Conservation (phyloP, 192 early-diverging fungal species). For the Phlyctochytrium arcticum region DNA sequence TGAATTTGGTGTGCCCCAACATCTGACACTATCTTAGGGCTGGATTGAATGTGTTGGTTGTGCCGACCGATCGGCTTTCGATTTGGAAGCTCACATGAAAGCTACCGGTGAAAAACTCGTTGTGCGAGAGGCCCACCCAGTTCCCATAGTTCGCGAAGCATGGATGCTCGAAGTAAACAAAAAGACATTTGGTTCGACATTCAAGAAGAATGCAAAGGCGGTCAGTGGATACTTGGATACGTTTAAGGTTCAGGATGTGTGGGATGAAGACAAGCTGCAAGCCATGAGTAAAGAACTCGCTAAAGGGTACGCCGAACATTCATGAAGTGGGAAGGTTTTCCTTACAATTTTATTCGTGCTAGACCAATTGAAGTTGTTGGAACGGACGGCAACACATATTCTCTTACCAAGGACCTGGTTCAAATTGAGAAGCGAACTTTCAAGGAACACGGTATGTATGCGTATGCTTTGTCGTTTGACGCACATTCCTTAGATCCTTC, state of each 20-base stretch:
- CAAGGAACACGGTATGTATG: conserved; percentile 47
- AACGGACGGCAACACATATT: conserved; percentile 62
- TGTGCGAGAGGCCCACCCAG: conserved; percentile 82
- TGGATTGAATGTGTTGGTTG: conserved; percentile 99
- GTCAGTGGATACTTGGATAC: conserved; percentile 76
- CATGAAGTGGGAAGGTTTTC: not conserved
- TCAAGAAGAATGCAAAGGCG: conserved; percentile 86
- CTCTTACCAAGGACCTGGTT: conserved; percentile 55
- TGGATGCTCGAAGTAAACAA: conserved; percentile 86
- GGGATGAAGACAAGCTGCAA: conserved; percentile 52
- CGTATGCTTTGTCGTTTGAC: not conserved
- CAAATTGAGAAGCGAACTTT: conserved; percentile 37
- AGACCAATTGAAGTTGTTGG: conserved; percentile 48
- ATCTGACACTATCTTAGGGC: conserved; percentile 51
- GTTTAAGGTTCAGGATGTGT: conserved; percentile 34
- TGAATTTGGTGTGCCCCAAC: not conserved
- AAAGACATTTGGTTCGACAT: conserved; percentile 83
- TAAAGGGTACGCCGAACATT: conserved; percentile 18
- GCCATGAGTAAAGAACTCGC: conserved; percentile 47
- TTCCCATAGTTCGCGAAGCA: conserved; percentile 73
- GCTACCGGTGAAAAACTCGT: conserved; percentile 89
- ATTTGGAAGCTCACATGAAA: conserved; percentile 86
- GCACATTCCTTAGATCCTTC: conserved; percentile 62
- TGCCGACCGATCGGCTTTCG: conserved; percentile 97
- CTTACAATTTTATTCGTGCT: not conserved